Percentiles rank a stretch among this genome's conserved stretches.
Conservation (phyloP, 108 stramenopile species). For the Discostella pseudostelligera region DNA sequence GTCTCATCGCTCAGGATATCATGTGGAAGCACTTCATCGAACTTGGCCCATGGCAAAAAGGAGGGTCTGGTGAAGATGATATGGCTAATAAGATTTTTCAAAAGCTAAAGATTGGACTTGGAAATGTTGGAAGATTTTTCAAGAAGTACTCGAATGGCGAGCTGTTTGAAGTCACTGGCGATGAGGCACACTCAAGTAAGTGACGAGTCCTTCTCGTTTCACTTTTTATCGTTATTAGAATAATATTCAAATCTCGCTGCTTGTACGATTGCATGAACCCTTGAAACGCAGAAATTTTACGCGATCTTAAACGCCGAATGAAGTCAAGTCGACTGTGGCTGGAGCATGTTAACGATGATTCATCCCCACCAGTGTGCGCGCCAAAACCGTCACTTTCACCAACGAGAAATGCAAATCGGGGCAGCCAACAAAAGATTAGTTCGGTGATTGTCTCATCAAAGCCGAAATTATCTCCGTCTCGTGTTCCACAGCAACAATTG, state of each 20-base stretch:
- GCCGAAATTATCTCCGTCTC: conserved; percentile 6
- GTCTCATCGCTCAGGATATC: conserved; percentile 5
- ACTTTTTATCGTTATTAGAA: no score
- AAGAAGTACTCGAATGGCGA: conserved; percentile 14
- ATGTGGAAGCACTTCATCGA: conserved; percentile 22
- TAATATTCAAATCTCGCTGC: no score
- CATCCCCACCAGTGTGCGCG: background rate
- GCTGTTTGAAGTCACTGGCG: conserved; percentile 12
- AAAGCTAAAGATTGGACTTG: conserved; percentile 10
- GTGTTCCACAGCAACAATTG: background rate
- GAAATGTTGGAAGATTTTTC: conserved; percentile 15
- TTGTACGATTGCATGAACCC: background rate
- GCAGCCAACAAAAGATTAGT: background rate
- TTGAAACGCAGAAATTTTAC: conserved; percentile 1
- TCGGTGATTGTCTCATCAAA: background rate
- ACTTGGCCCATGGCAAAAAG: conserved; percentile 10
- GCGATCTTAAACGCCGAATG: conserved; percentile 15
- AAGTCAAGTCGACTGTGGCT: conserved; percentile 6
- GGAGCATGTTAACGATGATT: background rate
- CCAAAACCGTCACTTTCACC: background rate
- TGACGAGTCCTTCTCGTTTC: background rate
- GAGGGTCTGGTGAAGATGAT: conserved; percentile 5
- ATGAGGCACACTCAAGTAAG: conserved; percentile 4
- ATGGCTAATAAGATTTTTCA: conserved; percentile 2
- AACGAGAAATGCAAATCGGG: background rate